Percentiles rank a stretch among this genome's conserved stretches.
These are phyloP conservation scores for Ustilago esculenta DNA, from an alignment of 1,284 basidiomycete species.

Conservation along the genomic window DNA sequence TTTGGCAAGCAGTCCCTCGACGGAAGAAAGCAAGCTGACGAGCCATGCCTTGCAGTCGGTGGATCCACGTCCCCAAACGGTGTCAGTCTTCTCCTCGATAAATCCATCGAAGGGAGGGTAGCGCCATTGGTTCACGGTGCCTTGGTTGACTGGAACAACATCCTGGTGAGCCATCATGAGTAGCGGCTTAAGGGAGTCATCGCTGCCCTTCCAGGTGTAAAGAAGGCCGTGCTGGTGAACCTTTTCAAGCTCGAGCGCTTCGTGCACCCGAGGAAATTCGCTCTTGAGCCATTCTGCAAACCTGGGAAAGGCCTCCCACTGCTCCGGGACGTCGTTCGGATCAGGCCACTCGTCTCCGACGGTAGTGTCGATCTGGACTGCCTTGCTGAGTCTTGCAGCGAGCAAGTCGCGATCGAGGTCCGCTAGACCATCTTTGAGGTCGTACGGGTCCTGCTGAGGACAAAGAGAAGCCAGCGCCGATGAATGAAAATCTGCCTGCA, in stretches of 20 bases:
- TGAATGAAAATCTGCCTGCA: conserved; percentile 2
- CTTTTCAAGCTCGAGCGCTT: conserved; percentile 31
- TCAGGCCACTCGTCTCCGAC: conserved; percentile 53
- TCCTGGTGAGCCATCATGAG: conserved; percentile 72
- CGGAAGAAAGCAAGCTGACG: conserved; percentile 69
- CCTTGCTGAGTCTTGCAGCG: conserved; percentile 45
- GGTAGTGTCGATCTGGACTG: conserved; percentile 58
- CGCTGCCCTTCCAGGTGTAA: conserved; percentile 75
- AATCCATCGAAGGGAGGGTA: conserved; percentile 70
- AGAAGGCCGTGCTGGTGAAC: conserved; percentile 77
- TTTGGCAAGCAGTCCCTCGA: conserved; percentile 69
- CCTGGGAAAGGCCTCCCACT: conserved; percentile 47
- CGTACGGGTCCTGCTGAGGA: conserved; percentile 40
- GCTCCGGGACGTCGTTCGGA: conserved; percentile 40
- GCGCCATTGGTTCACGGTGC: conserved; percentile 70
- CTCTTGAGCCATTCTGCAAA: conserved; percentile 51
- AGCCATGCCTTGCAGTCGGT: conserved; percentile 68
- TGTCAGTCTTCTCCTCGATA: conserved; percentile 68
- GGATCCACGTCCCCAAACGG: conserved; percentile 70
- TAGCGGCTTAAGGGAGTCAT: conserved; percentile 74
- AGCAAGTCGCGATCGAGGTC: conserved; percentile 35
- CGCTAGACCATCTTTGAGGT: conserved; percentile 37
- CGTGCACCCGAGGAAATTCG: conserved; percentile 51
- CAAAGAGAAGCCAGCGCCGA: conserved; percentile 15
- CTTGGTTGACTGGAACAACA: conserved; percentile 71